Evolutionary conservation across 1,139 yeast species (phyloP).

Genomic region (Blastobotrys aristatus): DNA sequence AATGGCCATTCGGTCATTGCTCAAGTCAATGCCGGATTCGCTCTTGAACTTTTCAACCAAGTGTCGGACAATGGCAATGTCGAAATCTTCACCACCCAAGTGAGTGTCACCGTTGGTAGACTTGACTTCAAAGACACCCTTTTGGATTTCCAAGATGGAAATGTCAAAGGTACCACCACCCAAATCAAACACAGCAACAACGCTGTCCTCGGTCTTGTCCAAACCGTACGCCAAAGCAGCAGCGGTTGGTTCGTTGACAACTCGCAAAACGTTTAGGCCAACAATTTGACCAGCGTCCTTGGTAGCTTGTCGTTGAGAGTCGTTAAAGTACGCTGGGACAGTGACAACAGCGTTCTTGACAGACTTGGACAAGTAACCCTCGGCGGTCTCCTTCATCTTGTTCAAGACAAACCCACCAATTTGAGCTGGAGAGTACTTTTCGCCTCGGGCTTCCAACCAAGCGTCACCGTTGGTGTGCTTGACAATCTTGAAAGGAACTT

Average conservation of each 20-base stretch:
- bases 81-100: constrained; percentile 81
- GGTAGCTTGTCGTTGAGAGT: constrained; percentile 98
- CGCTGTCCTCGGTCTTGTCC: constrained; percentile 70
- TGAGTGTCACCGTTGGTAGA: constrained; percentile 90
- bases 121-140: constrained; percentile 97
- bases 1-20: constrained; percentile 95
- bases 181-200: constrained; percentile 79
- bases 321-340: constrained; percentile 97
- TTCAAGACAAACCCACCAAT: constrained; percentile 95
- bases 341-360: constrained; percentile 93
- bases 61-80: constrained; percentile 81
- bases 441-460: constrained; percentile 96
- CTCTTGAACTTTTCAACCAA: constrained; percentile 90
- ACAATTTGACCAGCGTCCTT: constrained; percentile 98
- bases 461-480: constrained; percentile 98
- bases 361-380: constrained; percentile 77
- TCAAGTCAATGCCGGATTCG: constrained; percentile 84
- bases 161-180: constrained; percentile 92
- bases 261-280: constrained; percentile 93
- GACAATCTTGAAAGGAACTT: constrained; percentile 96
- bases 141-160: constrained; percentile 79
- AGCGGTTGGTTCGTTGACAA: constrained; percentile 98
- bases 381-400: constrained; percentile 98
- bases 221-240: constrained; percentile 98
- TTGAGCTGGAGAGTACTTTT: constrained; percentile 86